phyloP scores from a whole-genome alignment of 345 rosid genomes.

The Geranium rotundifolium region DNA sequence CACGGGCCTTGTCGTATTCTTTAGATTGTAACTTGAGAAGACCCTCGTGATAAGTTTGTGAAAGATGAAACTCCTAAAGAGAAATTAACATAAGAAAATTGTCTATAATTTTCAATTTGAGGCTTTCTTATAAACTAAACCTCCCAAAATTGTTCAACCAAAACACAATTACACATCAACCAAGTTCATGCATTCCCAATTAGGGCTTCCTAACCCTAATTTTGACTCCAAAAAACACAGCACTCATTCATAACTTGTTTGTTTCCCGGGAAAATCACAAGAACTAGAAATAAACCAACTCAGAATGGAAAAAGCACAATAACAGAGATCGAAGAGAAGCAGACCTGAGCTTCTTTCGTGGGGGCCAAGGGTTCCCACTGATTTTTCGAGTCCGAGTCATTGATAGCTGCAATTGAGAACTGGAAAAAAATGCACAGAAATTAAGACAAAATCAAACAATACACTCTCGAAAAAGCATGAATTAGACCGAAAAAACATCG shows the following conservation, averaged over 20 bases:
- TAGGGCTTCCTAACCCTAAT: neutral
- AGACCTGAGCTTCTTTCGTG: constrained; percentile 92
- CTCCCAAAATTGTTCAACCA: neutral
- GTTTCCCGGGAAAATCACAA: neutral
- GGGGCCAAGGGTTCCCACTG: constrained; percentile 99
- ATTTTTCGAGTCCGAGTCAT: constrained; percentile 63
- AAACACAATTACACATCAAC: neutral
- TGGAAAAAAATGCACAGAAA: constrained; percentile 16
- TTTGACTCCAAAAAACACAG: neutral
- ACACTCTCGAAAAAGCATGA: neutral
- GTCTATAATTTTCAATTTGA: neutral
- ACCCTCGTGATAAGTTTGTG: constrained; percentile 85
- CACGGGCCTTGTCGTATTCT: constrained; percentile 69
- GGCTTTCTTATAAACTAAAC: neutral
- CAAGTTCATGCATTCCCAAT: neutral
- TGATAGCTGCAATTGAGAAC: constrained; percentile 94
- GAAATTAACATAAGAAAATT: neutral
- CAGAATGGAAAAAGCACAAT: neutral
- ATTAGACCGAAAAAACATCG: neutral
- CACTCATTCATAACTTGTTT: neutral
- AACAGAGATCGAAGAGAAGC: constrained; percentile 6
- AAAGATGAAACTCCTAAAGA: constrained; percentile 79
- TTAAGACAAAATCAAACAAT: neutral
- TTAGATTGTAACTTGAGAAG: constrained; percentile 82
- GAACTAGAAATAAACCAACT: too few species aligned